phyloP scores from a whole-genome alignment of 257 asterid species.

The Solanum sparsipilum region DNA sequence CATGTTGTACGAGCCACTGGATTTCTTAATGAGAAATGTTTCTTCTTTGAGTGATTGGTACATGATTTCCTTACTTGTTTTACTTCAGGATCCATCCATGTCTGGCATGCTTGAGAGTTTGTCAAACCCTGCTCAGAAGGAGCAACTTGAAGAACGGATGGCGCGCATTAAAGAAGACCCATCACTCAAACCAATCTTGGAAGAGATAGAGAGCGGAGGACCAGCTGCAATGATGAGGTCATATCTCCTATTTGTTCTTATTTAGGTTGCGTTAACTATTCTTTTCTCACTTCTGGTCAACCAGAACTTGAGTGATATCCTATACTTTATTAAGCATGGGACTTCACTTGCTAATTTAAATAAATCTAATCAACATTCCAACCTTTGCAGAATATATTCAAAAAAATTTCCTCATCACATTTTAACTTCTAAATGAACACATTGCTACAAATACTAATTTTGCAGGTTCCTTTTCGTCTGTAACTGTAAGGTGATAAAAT shows the following conservation, averaged over 20 bases:
- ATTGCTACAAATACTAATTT: not conserved
- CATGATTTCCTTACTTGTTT: not conserved
- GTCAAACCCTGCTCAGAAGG: conserved; percentile 71
- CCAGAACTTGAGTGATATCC: not conserved
- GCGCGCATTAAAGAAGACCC: conserved; percentile 81
- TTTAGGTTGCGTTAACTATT: not conserved
- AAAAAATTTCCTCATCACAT: not conserved
- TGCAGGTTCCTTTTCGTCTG: not conserved
- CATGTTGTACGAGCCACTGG: not conserved
- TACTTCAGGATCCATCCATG: conserved; percentile 83
- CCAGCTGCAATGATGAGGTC: conserved; percentile 99
- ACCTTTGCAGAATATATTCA: not conserved
- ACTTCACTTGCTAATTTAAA: not conserved
- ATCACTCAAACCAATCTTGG: conserved; percentile 87
- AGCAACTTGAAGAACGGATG: conserved; percentile 88
- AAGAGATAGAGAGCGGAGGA: conserved; percentile 94
- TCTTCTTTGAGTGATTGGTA: not conserved
- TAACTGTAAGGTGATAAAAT: not conserved
- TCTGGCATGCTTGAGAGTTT: conserved; percentile 90
- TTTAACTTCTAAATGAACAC: not conserved
- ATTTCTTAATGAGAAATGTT: not conserved
- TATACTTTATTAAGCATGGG: not conserved
- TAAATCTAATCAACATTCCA: not conserved
- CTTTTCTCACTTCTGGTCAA: not conserved
- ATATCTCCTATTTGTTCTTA: not conserved